Conservation (phyloP, 2,329 filamentous ascomycete species). For the Sporothrix mexicana region DNA sequence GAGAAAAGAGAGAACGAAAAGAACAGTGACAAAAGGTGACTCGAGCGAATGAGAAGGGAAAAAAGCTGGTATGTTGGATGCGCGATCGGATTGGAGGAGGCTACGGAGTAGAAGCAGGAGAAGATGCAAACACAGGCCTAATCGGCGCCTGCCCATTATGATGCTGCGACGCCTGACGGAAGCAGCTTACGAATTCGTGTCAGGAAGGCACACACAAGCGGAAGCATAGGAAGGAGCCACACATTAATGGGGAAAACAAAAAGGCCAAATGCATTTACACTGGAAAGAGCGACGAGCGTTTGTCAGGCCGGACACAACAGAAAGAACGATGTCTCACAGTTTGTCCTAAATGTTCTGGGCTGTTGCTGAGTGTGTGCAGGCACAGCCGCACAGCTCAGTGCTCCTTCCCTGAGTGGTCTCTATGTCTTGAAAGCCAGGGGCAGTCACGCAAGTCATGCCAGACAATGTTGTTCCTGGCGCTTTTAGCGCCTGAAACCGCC, state of each 20-base stretch:
- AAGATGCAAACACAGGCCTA: neutral
- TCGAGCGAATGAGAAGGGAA: neutral
- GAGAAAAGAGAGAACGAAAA: neutral
- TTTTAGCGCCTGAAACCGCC: constrained; percentile 8
- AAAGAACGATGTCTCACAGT: constrained; percentile 15
- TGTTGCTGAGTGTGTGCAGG: constrained; percentile 26
- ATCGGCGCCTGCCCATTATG: neutral
- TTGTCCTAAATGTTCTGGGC: constrained; percentile 5
- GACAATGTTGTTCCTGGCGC: neutral
- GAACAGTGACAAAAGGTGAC: neutral
- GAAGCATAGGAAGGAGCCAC: neutral
- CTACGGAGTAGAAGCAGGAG: neutral
- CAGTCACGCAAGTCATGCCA: neutral
- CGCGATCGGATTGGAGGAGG: neutral
- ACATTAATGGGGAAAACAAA: neutral
- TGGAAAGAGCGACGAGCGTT: constrained; percentile 7
- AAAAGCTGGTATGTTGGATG: neutral
- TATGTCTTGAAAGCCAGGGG: neutral
- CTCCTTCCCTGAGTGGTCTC: neutral
- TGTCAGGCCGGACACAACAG: neutral
- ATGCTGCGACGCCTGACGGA: neutral
- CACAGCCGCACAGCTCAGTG: neutral
- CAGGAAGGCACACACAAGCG: neutral
- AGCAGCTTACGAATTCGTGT: neutral
- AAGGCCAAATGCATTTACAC: no score